These are phyloP conservation scores for Moniliella sp. DNA, from an alignment of 1,284 basidiomycete species.

Conservation along the genomic window DNA sequence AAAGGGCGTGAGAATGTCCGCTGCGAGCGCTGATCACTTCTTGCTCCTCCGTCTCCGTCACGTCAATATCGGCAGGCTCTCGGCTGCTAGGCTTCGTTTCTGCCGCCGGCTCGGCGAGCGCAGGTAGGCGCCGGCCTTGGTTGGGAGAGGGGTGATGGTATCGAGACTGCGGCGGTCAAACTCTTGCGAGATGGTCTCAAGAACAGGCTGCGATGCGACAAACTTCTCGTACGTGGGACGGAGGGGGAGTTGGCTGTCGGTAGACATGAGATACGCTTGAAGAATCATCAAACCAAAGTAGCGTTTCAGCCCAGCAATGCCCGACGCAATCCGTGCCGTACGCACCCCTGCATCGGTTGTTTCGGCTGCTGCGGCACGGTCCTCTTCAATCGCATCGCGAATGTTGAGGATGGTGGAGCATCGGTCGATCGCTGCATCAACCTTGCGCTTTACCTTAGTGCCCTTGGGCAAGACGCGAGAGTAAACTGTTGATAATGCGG, in stretches of 20 bases:
- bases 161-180: slow-evolving; percentile 56
- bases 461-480: slow-evolving; percentile 80
- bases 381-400: slow-evolving; percentile 69
- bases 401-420: slow-evolving; percentile 63
- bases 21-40: slow-evolving; percentile 52
- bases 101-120: slow-evolving; percentile 32
- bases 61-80: slow-evolving; percentile 22
- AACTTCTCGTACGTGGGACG: slow-evolving; percentile 20
- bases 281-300: slow-evolving; percentile 85
- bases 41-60: slow-evolving; percentile 30
- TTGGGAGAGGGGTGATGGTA: slow-evolving; percentile 61
- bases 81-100: slow-evolving; percentile 50
- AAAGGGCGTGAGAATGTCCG: slow-evolving; percentile 70
- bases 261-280: slow-evolving; percentile 75
- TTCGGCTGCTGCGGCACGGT: slow-evolving; percentile 51
- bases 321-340: slow-evolving; percentile 26
- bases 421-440: slow-evolving; percentile 76
- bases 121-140: slow-evolving; percentile 22
- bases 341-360: slow-evolving; percentile 47
- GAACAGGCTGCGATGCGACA: slow-evolving; percentile 42
- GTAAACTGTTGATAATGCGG: slow-evolving; percentile 51
- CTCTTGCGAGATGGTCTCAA: slow-evolving; percentile 85
- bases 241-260: slow-evolving; percentile 37
- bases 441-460: slow-evolving; percentile 57
- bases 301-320: slow-evolving; percentile 13